These are phyloP conservation scores for Beauveria caledonica DNA, from an alignment of 2,329 filamentous ascomycete genomes.

Conservation along the genomic window DNA sequence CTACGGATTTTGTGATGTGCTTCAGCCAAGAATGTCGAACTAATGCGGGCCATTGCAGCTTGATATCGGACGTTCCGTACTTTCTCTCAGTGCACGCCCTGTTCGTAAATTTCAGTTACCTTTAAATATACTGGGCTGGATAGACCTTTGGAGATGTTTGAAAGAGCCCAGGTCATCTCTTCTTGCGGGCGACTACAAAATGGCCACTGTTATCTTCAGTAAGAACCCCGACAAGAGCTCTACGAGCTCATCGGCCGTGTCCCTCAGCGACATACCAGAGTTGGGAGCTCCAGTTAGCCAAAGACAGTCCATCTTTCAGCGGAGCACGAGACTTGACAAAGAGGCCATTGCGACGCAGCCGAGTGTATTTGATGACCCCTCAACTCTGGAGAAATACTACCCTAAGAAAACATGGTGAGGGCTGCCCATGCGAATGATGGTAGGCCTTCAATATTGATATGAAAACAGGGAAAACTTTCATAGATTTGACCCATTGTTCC, in stretches of 20 bases:
- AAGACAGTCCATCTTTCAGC: conserved; percentile 28
- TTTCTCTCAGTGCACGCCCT: background rate
- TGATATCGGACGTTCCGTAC: background rate
- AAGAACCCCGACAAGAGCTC: conserved; percentile 5
- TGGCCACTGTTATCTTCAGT: conserved; percentile 13
- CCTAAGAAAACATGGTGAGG: conserved; percentile 21
- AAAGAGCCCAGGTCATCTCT: background rate
- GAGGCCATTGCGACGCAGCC: conserved; percentile 30
- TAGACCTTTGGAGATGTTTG: background rate
- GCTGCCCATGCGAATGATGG: no score
- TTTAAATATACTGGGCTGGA: background rate
- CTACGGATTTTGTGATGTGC: background rate
- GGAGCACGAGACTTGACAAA: conserved; percentile 18
- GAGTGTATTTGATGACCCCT: conserved; percentile 32
- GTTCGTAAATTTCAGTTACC: background rate
- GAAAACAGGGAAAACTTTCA: conserved; percentile 31
- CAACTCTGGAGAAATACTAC: conserved; percentile 27
- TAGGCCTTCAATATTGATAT: background rate
- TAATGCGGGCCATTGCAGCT: background rate
- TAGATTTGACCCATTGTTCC: conserved; percentile 37
- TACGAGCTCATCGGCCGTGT: conserved; percentile 10
- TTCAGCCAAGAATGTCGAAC: conserved; percentile 5
- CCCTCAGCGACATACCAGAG: conserved; percentile 16
- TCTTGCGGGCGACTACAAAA: background rate
- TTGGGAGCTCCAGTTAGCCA: conserved; percentile 22